Evolutionary conservation across 2,329 filamentous ascomycete genomes (phyloP), one percentile per base, ranked within the genome.

Genomic region (Sporothrix variecibatus): DNA sequence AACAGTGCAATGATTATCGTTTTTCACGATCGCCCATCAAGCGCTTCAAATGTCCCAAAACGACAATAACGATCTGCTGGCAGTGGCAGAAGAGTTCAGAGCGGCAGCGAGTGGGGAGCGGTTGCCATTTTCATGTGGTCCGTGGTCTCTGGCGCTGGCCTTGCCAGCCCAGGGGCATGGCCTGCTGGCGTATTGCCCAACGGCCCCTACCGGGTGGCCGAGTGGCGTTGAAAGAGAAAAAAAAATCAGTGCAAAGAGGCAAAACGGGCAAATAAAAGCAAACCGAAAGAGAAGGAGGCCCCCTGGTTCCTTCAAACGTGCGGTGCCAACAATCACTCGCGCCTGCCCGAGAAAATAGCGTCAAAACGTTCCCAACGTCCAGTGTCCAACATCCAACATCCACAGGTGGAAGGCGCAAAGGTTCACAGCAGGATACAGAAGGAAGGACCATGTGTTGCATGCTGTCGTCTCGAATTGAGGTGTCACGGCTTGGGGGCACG

Each of bases 1-100:
- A 49, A 49, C 12, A 49, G 40, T 49, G 64, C 40, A 49, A 67
- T 67, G 40, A 67, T 46, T 31, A 49, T 67, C 64, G 64, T 67
- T 67, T 43, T 67, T 65, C 34, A 23, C 12, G 40, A 49, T 67
- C 64, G 64, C 6, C 64, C 15, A 7, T 28, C 15, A 12, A 67
- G 60, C 60, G 60, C 34, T 65, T 34, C n/a, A 65, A 65, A 23
- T 65, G 60, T 9, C 60, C 60, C 34, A 26, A 65, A 65, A 17
- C 9, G 60, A 40, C 8, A 43, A 43, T 9, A 64, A 34, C 60
- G 60, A 60, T 60, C 28, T 34, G 28, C 58, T 38, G 58, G 17
- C 28, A 62, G 12, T 31, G 26, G 26, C 11, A 34, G 53, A 26
- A 34, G 34, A 8, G 8, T 34, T 4, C 34, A 34, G 5, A 34